phyloP scores from a whole-genome alignment of 2,329 filamentous ascomycete genomes.

The Aspergillus puulaauensis region DNA sequence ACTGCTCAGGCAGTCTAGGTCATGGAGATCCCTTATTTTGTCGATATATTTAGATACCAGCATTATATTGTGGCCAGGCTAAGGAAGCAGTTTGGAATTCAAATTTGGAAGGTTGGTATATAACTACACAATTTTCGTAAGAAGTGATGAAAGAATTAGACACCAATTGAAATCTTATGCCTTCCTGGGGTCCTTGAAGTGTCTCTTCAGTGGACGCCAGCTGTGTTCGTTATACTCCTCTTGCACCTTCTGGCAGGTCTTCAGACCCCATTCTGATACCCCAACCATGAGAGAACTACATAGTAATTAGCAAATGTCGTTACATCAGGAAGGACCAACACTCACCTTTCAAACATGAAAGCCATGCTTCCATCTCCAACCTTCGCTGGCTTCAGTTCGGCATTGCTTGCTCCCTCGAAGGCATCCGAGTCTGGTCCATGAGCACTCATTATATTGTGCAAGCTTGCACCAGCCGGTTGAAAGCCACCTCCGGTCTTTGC shows the following conservation, averaged over 20 bases:
- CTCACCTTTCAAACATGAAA: slow-evolving; percentile 62
- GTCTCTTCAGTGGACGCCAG: slow-evolving; percentile 68
- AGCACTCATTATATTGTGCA: slow-evolving; percentile 72
- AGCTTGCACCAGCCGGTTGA: slow-evolving; percentile 59
- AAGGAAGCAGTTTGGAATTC: too few species aligned
- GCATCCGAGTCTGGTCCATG: slow-evolving; percentile 61
- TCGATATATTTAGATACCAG: too few species aligned
- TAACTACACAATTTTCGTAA: background rate
- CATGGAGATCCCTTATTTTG: too few species aligned
- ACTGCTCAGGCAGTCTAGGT: too few species aligned
- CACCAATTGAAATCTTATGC: background rate
- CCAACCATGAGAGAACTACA: slow-evolving; percentile 64
- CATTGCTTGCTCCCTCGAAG: slow-evolving; percentile 56
- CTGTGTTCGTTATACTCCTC: slow-evolving; percentile 76
- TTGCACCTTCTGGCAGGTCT: slow-evolving; percentile 69
- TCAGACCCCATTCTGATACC: slow-evolving; percentile 71
- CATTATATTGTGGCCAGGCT: background rate
- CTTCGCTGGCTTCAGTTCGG: slow-evolving; percentile 55
- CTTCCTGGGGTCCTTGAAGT: slow-evolving; percentile 58
- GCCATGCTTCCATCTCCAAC: slow-evolving; percentile 61
- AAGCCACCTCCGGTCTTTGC: slow-evolving; percentile 59
- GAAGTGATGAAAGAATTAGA: background rate
- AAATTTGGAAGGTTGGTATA: background rate
- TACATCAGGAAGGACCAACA: background rate
- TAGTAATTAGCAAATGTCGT: slow-evolving; percentile 34